Evolutionary conservation across 2,329 filamentous ascomycete genomes (phyloP).

Genomic region (Colletotrichum scovillei): DNA sequence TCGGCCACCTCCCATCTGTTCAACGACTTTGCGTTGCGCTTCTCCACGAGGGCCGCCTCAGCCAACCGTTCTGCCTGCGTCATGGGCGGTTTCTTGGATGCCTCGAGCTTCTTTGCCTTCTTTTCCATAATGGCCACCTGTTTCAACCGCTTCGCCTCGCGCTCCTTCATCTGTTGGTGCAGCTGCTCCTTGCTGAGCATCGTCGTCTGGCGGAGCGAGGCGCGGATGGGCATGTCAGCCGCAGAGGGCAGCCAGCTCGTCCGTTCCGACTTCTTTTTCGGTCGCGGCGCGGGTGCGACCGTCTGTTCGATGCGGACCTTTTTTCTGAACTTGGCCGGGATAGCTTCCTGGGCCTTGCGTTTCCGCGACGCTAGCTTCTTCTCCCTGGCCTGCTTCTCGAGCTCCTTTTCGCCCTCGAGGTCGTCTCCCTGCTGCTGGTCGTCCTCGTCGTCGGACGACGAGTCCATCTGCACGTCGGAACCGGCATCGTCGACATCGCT

Average conservation of each 20-base stretch:
- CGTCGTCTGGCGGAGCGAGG: slow-evolving; percentile 68
- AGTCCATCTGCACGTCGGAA: slow-evolving; percentile 87
- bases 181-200: slow-evolving; percentile 70
- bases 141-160: slow-evolving; percentile 76
- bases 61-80: slow-evolving; percentile 88
- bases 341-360: slow-evolving; percentile 81
- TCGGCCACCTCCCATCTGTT: slow-evolving; percentile 96
- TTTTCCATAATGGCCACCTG: slow-evolving; percentile 76
- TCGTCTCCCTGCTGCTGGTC: slow-evolving; percentile 76
- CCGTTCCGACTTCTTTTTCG: slow-evolving; percentile 71
- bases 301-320: slow-evolving; percentile 76
- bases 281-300: slow-evolving; percentile 56
- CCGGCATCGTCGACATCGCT: slow-evolving; percentile 74
- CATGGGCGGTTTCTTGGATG: slow-evolving; percentile 81
- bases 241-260: slow-evolving; percentile 67
- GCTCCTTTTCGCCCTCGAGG: slow-evolving; percentile 86
- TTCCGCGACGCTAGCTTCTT: slow-evolving; percentile 78
- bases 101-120: slow-evolving; percentile 76
- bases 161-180: slow-evolving; percentile 79
- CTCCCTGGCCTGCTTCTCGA: slow-evolving; percentile 80
- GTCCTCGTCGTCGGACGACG: slow-evolving; percentile 85
- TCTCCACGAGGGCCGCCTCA: slow-evolving; percentile 86
- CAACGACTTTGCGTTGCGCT: slow-evolving; percentile 87
- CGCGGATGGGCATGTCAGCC: slow-evolving; percentile 67
- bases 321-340: slow-evolving; percentile 78